Evolutionary conservation across 2,329 filamentous ascomycete species (phyloP).

Genomic region (Rhinocladiella mackenziei): DNA sequence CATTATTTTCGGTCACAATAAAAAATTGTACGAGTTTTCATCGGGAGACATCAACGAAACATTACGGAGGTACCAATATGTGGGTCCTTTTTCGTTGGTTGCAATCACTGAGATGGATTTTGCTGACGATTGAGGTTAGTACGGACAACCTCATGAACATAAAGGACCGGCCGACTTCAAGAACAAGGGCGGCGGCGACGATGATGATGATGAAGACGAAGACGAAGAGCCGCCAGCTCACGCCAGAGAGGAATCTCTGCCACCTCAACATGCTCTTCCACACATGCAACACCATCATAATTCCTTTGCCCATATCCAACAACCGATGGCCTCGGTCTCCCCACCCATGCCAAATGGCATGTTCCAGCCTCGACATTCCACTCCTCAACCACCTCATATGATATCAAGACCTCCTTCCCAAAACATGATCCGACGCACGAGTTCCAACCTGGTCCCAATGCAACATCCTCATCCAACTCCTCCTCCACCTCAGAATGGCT

Average conservation of each 20-base stretch:
- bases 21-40: slow-evolving; percentile 98
- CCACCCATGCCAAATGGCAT: slow-evolving; percentile 79
- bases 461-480: slow-evolving; percentile 58
- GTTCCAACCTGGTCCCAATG: slow-evolving; percentile 67
- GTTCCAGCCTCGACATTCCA: slow-evolving; percentile 69
- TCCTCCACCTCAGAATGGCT: slow-evolving; percentile 64
- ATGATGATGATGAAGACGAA: slow-evolving; percentile 77
- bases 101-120: slow-evolving; percentile 1
- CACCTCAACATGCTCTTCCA: slow-evolving; percentile 50
- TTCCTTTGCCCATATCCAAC: slow-evolving; percentile 74
- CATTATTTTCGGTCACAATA: slow-evolving; percentile 97
- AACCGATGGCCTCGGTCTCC: slow-evolving; percentile 78
- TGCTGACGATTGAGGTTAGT: slow-evolving; percentile 51
- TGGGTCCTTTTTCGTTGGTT: slow-evolving; percentile 50
- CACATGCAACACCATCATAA: slow-evolving; percentile 65
- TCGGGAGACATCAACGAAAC: slow-evolving; percentile 90
- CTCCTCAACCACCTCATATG: slow-evolving; percentile 68
- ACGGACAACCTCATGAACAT: slow-evolving; percentile 89
- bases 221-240: slow-evolving; percentile 53
- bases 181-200: slow-evolving; percentile 67
- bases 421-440: slow-evolving; percentile 71
- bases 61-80: slow-evolving; percentile 83
- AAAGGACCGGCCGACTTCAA: slow-evolving; percentile 92
- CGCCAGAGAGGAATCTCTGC: slow-evolving; percentile 61
- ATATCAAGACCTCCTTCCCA: slow-evolving; percentile 75